phyloP scores from a whole-genome alignment of 1,139 yeast genomes.

The Meyerozyma sp. region DNA sequence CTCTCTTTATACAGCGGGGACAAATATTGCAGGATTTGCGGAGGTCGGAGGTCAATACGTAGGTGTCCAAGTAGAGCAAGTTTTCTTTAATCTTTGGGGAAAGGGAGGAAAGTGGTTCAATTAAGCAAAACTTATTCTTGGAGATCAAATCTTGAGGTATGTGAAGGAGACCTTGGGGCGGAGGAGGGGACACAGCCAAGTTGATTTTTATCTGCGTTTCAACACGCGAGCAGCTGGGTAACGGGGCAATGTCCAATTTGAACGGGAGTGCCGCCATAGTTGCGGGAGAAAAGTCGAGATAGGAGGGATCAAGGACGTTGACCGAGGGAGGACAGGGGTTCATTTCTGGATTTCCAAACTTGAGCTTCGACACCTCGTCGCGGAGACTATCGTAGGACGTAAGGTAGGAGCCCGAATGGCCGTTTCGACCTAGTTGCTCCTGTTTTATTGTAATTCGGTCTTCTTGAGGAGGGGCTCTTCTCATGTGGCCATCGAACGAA shows the following conservation, averaged over 20 bases:
- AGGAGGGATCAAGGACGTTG: slow-evolving; percentile 26
- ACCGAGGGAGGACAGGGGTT: slow-evolving; percentile 32
- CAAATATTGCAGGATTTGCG: slow-evolving; percentile 70
- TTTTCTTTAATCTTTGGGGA: slow-evolving; percentile 45
- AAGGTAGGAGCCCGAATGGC: slow-evolving; percentile 7
- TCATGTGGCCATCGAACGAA: slow-evolving; percentile 9
- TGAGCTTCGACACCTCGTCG: slow-evolving; percentile 47
- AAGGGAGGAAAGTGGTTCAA: slow-evolving; percentile 38
- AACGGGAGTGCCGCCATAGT: slow-evolving; percentile 50
- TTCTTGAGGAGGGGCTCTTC: background rate
- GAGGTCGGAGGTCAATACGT: slow-evolving; percentile 52
- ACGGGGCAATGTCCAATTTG: slow-evolving; percentile 49
- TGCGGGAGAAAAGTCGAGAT: slow-evolving; percentile 34
- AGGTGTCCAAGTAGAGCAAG: slow-evolving; percentile 60
- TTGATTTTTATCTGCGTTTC: slow-evolving; percentile 89
- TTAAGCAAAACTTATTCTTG: slow-evolving; percentile 72
- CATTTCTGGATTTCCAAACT: slow-evolving; percentile 49
- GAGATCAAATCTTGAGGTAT: slow-evolving; percentile 85
- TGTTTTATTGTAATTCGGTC: slow-evolving; percentile 5
- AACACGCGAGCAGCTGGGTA: slow-evolving; percentile 81
- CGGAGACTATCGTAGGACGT: slow-evolving; percentile 44
- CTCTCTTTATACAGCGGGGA: slow-evolving; percentile 82
- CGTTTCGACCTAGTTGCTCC: background rate
- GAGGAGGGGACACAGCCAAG: slow-evolving; percentile 65
- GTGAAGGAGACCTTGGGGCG: slow-evolving; percentile 65